Percentiles rank a stretch among this genome's conserved stretches.
Evolutionary conservation across 2,329 filamentous ascomycete species (phyloP).

Genomic region (Xylariaceae sp.): DNA sequence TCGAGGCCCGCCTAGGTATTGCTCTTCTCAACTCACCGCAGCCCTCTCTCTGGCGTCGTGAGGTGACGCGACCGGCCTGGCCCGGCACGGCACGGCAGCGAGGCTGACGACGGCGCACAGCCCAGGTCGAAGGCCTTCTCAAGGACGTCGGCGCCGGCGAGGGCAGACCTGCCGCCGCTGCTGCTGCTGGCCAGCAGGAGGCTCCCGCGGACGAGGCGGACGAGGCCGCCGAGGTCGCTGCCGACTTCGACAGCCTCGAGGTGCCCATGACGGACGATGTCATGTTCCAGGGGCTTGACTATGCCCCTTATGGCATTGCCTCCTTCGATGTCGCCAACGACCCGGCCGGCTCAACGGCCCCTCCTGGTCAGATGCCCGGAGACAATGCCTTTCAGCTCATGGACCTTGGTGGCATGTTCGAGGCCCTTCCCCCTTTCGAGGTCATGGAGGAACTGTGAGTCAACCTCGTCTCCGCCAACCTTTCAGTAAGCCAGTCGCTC

Average conservation of each 20-base stretch:
- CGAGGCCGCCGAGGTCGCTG: background rate
- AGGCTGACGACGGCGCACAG: slow-evolving; percentile 34
- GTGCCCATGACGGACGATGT: slow-evolving; percentile 16
- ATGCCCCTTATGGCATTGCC: slow-evolving; percentile 8
- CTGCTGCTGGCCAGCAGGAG: background rate
- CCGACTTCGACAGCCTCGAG: slow-evolving; percentile 12
- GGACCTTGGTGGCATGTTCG: slow-evolving; percentile 65
- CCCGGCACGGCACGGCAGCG: too few relatives aligned
- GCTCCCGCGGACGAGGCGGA: background rate
- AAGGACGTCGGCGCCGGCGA: slow-evolving; percentile 57
- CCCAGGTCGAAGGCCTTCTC: slow-evolving; percentile 74
- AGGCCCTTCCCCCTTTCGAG: slow-evolving; percentile 69
- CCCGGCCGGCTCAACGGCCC: slow-evolving; percentile 8
- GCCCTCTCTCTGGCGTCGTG: background rate
- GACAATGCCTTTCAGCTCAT: slow-evolving; percentile 51
- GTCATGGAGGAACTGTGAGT: slow-evolving; percentile 75
- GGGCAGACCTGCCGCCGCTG: slow-evolving; percentile 1
- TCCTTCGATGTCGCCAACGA: slow-evolving; percentile 8
- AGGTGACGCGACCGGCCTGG: too few relatives aligned
- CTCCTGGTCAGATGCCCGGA: slow-evolving; percentile 4
- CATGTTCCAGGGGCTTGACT: slow-evolving; percentile 21
- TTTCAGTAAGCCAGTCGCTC: slow-evolving; percentile 7
- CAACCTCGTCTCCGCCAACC: background rate
- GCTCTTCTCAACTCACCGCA: background rate
- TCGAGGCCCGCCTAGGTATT: slow-evolving; percentile 80